Evolutionary conservation across 495 filamentous ascomycete genomes (phyloP), one percentile per base, ranked within the genome.

Genomic region (Penicillium malachiteum): DNA sequence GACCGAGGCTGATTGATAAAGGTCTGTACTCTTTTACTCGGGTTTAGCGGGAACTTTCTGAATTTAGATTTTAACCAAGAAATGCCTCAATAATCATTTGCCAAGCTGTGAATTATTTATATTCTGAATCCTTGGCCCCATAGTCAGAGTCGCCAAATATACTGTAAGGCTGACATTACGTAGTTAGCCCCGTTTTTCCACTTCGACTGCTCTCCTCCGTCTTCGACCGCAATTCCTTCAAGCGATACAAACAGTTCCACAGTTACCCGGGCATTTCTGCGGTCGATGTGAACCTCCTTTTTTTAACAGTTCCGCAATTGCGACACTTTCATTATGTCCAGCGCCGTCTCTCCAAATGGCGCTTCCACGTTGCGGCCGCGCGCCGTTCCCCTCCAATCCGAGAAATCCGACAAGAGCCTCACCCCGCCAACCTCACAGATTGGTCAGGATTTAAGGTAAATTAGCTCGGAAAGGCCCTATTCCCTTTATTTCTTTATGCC

Each of bases 311-410:
- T 13, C 33, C 43, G 30, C 49, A 56, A 55, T 56, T 62, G 34
- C 47, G 50, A 55, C 33, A 48, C 53, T 32, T 41, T 21, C 47
- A 67, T 55, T 42, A 76, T 76, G 73, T 76, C 73, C 40, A 67
- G 61, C 46, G 66, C 71, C 56, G 56, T 74, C 48, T 57, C 63
- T 12, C 64, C 65, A 6, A 57, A 71, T 63, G 73, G 56, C 39
- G 61, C 64, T 18, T 55, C 63, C 33, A 51, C 46, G 26, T 43
- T 71, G 46, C 73, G 73, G 54, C 66, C 71, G 52, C 73, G 71
- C 48, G 62, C 69, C 26, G 46, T 66, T 51, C 57, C 64, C 46
- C 56, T 60, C 11, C 50, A 57, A 18, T 59, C 62, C 50, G 63
- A 68, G n/a, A 66, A 68, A 33, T 53, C 61, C 8, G 69, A 69